Evolutionary conservation across 2,329 filamentous ascomycete species (phyloP), one percentile per base, ranked within the genome.

Genomic region (Teratosphaeria epicoccoides): DNA sequence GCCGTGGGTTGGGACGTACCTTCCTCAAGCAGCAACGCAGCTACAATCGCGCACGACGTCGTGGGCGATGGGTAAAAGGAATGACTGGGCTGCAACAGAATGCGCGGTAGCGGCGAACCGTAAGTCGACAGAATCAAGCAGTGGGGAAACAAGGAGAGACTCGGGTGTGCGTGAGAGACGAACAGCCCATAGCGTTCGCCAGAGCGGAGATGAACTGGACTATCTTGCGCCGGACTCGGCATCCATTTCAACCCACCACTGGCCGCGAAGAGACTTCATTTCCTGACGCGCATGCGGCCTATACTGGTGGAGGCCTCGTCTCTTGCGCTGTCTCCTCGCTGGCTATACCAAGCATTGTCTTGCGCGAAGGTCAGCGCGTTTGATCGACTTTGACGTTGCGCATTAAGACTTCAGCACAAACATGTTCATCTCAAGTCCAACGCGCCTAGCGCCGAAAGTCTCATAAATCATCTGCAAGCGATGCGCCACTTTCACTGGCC

Each of bases 71-170:
- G 25, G 43, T 14, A 45, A 47, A 50, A 53, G 43, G 47, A 53
- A 53, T 43, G 51, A 53, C 51, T 28, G 33, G n/a, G 25, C 47
- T 22, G 24, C 24, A 40, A 40, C 33, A 40, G n/a, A 29, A 20
- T 22, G 22, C 22, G 17, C 37, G 47, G 40, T 43, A 25, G 43
- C 7, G 43, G 23, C 14, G 51, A 45, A 40, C n/a, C n/a, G n/a
- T 40, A 40, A 5, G 10, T 9, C 33, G 10, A 40, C 33, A 40
- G 33, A 22, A 40, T 14, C 33, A 40, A 17, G 33, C 33, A 40
- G 33, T 40, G 14, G 33, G 33, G 33, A 9, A 17, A 40, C 33
- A 54, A 49, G 43, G 49, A 52, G 46, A 29, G 52, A 54, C 49
- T 54, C 24, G 47, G 49, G 24, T 37, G 44, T 40, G 33, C 33